Evolutionary conservation across 176 grass and related monocot species (phyloP).

Genomic region (Olyra latifolia): DNA sequence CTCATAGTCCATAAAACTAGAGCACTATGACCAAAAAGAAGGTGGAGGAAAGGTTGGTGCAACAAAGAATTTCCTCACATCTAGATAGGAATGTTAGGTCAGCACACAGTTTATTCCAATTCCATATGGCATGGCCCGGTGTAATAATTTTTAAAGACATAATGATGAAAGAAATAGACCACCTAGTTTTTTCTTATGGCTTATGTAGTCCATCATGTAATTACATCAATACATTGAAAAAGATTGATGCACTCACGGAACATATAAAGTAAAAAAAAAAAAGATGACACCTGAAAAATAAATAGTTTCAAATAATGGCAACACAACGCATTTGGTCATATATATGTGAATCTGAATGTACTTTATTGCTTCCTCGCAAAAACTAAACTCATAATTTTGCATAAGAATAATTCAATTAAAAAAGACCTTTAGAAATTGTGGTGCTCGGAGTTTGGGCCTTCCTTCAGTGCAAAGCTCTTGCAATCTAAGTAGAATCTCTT

Average conservation of each 20-base stretch:
- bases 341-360: background rate
- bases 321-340: background rate
- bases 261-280: background rate
- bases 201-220: background rate
- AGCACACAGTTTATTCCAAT: background rate
- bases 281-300: background rate
- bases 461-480: constrained; percentile 53
- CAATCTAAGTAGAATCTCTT: constrained; percentile 71
- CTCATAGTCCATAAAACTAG: background rate
- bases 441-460: constrained; percentile 62
- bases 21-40: background rate
- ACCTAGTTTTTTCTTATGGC: background rate
- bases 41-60: background rate
- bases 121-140: background rate
- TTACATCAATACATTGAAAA: background rate
- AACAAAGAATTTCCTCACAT: background rate
- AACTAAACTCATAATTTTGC: background rate
- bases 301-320: background rate
- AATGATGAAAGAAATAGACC: background rate
- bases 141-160: background rate
- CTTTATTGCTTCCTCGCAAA: background rate
- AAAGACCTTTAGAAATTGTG: constrained; percentile 76
- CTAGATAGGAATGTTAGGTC: background rate
- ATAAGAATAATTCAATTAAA: constrained; percentile 25
- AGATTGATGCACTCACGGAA: background rate